These are phyloP conservation scores for Torulaspora maleeae DNA, from an alignment of 805 yeast species.

Conservation along the genomic window DNA sequence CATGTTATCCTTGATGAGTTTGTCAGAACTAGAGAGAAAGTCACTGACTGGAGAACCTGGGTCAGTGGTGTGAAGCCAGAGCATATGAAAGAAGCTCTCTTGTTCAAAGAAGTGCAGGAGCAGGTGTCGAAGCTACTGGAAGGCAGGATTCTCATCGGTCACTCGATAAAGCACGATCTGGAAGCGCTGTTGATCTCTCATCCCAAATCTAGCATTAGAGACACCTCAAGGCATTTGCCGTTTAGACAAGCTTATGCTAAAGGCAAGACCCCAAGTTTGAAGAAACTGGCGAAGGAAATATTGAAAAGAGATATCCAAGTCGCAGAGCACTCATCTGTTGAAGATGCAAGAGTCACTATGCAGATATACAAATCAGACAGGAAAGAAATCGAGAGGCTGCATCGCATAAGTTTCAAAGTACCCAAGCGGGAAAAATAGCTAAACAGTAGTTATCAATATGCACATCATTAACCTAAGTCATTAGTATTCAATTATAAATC, in stretches of 20 bases:
- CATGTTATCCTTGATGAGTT: slow-evolving; percentile 63
- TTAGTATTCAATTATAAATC: not conserved
- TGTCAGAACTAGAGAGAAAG: slow-evolving; percentile 70
- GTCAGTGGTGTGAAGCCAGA: slow-evolving; percentile 78
- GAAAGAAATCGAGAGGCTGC: slow-evolving; percentile 52
- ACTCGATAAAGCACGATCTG: slow-evolving; percentile 77
- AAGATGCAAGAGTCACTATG: slow-evolving; percentile 89
- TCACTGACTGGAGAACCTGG: slow-evolving; percentile 90
- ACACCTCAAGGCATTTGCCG: slow-evolving; percentile 61
- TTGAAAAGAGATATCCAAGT: slow-evolving; percentile 60
- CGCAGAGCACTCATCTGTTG: slow-evolving; percentile 80
- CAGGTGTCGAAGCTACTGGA: slow-evolving; percentile 49
- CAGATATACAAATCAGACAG: slow-evolving; percentile 60
- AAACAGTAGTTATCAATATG: not conserved
- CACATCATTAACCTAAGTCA: not conserved
- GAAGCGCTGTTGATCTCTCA: slow-evolving; percentile 63
- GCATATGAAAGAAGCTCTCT: slow-evolving; percentile 62
- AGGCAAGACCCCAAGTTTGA: slow-evolving; percentile 72
- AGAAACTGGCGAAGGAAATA: slow-evolving; percentile 55
- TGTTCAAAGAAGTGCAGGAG: slow-evolving; percentile 62
- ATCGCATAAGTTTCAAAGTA: slow-evolving; percentile 19
- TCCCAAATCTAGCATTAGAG: slow-evolving; percentile 60
- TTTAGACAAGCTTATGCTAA: slow-evolving; percentile 51
- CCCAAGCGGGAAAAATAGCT: not conserved
- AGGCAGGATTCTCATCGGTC: slow-evolving; percentile 69